Base-by-base conservation (phyloP, 306 rosid species). In the Pterocarpus santalinus region DNA sequence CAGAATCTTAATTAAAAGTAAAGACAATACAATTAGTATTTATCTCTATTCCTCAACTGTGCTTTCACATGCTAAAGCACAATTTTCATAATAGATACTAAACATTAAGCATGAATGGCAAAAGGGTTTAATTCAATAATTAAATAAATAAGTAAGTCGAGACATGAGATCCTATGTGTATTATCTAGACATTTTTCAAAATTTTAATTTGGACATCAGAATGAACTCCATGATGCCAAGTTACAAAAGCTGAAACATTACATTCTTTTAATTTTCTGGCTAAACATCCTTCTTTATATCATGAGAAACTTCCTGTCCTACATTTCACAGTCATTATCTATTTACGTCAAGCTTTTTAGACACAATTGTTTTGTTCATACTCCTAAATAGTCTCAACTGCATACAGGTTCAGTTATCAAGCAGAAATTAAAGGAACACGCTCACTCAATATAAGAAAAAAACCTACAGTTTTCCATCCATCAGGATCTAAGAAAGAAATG, bases 381-480 rank as follows among this genome's bases (percentile, higher is more conserved):
- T 35, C 47, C 28, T 35, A 46, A 68, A 17, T 22, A 46, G 57
- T 64, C 64, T 67, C 33, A 65, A 44, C 34, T 17, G 17, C 76
- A 74, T 34, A 32, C 11, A 38, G 60, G 33, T 14, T 64, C 5
- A n/a, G 62, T 30, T 22, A 65, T 35, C 52, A 17, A 81, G 35
- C 14, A 47, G 65, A 46, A 43, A 51, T 28, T 30, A 55, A 49
- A 46, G 46, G 32, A 56, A 41, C 46, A 47, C 14, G 28, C 64
- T 70, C 14, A 46, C 57, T 15, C 43, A 30, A 30, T 76, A 69
- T 16, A 11, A 36, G 16, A 62, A 43, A 41, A 79, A 69, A 41
- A 86, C 99, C 88, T 83, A 95, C 99, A 64, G 98, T 93, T 87
- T 95, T 95, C 99, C 99, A 93, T 62, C 99, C 99, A 89, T 95